These are phyloP conservation scores for Rhypophila decipiens DNA, from an alignment of 495 filamentous ascomycete genomes.

Conservation along the genomic window DNA sequence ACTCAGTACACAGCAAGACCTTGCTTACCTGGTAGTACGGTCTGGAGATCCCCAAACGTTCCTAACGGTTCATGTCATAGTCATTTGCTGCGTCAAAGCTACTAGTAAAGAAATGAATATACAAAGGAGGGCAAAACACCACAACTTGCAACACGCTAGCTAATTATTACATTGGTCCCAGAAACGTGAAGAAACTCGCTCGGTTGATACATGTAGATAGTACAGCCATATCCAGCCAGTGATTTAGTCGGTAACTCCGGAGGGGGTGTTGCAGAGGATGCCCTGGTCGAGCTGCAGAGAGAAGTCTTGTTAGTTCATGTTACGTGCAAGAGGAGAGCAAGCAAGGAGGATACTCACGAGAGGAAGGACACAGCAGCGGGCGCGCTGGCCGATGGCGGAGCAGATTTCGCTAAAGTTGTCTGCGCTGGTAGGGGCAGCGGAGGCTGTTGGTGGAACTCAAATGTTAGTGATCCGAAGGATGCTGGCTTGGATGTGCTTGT, in stretches of 20 bases:
- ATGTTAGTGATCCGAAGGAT: conserved; percentile 5
- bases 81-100: too few species aligned
- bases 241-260: conserved; percentile 25
- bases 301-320: neutral
- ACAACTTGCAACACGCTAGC: too few species aligned
- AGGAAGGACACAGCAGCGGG: conserved; percentile 39
- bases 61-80: too few species aligned
- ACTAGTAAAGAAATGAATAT: too few species aligned
- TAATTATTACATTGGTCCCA: too few species aligned
- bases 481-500: too few species aligned
- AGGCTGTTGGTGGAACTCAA: conserved; percentile 17
- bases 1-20: too few species aligned
- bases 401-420: conserved; percentile 28
- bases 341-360: conserved; percentile 14
- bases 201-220: too few species aligned
- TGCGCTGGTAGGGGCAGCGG: conserved; percentile 20
- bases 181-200: too few species aligned
- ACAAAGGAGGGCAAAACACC: neutral
- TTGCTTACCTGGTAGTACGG: too few species aligned
- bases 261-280: conserved; percentile 32
- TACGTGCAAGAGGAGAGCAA: neutral
- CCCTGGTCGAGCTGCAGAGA: conserved; percentile 25
- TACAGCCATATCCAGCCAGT: neutral
- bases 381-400: conserved; percentile 34
- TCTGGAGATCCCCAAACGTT: too few species aligned